Percentiles rank a stretch among this genome's conserved stretches.
Evolutionary conservation across 1,139 yeast genomes (phyloP).

Genomic region (Geotrichum cucujoidarum): DNA sequence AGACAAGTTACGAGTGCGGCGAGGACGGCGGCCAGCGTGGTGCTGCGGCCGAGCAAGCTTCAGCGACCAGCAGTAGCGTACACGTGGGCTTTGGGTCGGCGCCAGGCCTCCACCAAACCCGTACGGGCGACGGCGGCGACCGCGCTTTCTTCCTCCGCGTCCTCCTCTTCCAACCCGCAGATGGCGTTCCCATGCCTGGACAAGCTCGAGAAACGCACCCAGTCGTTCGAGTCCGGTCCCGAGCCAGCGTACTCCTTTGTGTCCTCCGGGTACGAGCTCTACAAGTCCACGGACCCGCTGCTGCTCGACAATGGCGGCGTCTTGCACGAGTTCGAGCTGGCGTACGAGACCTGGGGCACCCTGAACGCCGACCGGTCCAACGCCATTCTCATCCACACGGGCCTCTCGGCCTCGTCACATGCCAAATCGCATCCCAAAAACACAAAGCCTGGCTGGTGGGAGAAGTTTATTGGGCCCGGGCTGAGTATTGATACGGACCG

Average conservation of each 20-base stretch:
- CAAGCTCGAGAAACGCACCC: slow-evolving; percentile 54
- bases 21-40: no score
- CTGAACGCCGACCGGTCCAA: slow-evolving; percentile 60
- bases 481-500: slow-evolving; percentile 73
- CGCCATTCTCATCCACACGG: slow-evolving; percentile 79
- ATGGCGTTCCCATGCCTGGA: slow-evolving; percentile 85
- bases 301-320: slow-evolving; percentile 78
- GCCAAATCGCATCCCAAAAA: slow-evolving; percentile 80
- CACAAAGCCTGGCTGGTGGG: slow-evolving; percentile 91
- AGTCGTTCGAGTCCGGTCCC: slow-evolving; percentile 63
- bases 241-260: slow-evolving; percentile 79
- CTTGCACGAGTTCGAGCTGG: slow-evolving; percentile 68
- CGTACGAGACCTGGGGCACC: slow-evolving; percentile 89
- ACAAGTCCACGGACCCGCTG: slow-evolving; percentile 49
- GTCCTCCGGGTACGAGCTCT: slow-evolving; percentile 62
- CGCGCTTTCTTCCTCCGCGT: no score
- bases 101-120: no score
- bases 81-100: no score
- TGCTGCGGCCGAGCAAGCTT: no score
- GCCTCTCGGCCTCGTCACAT: slow-evolving; percentile 88
- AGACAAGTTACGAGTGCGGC: no score
- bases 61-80: no score
- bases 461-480: slow-evolving; percentile 82
- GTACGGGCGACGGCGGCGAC: no score
- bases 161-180: slow-evolving; percentile 49